A percentile compares a stretch with the other conserved stretches of the same genome.
Conservation (phyloP, 768 basidiomycete species). For the Termitomyces sp. region DNA sequence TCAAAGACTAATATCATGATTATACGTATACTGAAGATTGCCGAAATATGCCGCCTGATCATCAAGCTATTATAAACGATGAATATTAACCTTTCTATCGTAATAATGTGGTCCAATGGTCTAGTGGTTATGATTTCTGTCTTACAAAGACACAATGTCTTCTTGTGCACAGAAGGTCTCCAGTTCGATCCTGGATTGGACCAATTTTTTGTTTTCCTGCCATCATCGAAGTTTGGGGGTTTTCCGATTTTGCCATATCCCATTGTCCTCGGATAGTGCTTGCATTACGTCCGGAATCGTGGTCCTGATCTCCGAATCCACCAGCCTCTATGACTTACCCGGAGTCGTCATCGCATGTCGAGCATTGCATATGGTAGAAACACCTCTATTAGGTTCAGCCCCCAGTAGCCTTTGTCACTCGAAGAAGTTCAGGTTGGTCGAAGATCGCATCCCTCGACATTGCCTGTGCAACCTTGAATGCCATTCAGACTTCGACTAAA, state of each 20-base stretch:
- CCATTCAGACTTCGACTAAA: not conserved
- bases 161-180: conserved; percentile 27
- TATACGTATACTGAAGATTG: not conserved
- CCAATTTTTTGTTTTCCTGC: conserved; percentile 8
- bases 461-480: not conserved
- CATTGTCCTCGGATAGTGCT: not conserved
- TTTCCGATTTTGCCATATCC: too few species aligned
- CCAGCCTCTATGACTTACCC: too few species aligned
- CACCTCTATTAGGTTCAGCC: not conserved
- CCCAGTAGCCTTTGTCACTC: not conserved
- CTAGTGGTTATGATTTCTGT: conserved; percentile 46
- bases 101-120: conserved; percentile 22
- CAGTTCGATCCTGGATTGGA: conserved; percentile 32
- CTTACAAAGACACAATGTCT: conserved; percentile 16
- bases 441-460: not conserved
- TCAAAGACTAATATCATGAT: too few species aligned
- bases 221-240: too few species aligned
- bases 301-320: not conserved
- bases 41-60: not conserved
- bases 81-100: too few species aligned
- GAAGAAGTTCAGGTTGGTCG: too few species aligned
- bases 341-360: not conserved
- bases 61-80: too few species aligned
- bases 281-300: not conserved
- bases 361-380: not conserved